Conservation (phyloP, 2,329 filamentous ascomycete genomes). For the Colletotrichum shisoi region DNA sequence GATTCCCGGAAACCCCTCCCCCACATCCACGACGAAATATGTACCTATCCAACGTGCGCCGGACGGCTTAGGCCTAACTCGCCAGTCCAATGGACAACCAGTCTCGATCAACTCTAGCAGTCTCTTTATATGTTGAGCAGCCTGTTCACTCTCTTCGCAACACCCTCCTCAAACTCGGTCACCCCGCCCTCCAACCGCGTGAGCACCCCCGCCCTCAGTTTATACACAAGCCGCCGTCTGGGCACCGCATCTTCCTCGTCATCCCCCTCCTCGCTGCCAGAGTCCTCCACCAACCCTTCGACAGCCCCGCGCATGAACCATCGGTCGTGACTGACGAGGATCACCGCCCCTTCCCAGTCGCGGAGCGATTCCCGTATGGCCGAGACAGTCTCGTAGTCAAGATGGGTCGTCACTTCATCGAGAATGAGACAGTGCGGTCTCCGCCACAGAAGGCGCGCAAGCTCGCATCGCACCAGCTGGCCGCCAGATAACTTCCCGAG, state of each 20-base stretch:
- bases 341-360: conserved; percentile 74
- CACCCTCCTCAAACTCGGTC: conserved; percentile 68
- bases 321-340: conserved; percentile 82
- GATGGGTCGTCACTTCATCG: conserved; percentile 84
- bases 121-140: conserved; percentile 44
- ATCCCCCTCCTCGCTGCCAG: conserved; percentile 52
- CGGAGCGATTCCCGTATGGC: conserved; percentile 73
- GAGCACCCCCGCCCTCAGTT: conserved; percentile 66
- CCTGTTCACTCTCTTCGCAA: conserved; percentile 66
- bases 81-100: not conserved
- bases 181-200: conserved; percentile 66
- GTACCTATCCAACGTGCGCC: not conserved
- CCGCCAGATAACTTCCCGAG: conserved; percentile 79
- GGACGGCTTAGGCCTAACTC: conserved; percentile 11
- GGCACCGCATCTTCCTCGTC: conserved; percentile 53
- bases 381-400: conserved; percentile 82
- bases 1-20: not conserved
- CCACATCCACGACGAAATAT: conserved; percentile 6
- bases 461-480: conserved; percentile 71
- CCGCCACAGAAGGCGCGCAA: conserved; percentile 73
- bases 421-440: conserved; percentile 77
- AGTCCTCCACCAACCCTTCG: conserved; percentile 63
- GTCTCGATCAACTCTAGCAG: not conserved
- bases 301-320: conserved; percentile 80
- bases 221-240: conserved; percentile 65